phyloP scores from a whole-genome alignment of 306 rosid species.

The Lablab purpureus region DNA sequence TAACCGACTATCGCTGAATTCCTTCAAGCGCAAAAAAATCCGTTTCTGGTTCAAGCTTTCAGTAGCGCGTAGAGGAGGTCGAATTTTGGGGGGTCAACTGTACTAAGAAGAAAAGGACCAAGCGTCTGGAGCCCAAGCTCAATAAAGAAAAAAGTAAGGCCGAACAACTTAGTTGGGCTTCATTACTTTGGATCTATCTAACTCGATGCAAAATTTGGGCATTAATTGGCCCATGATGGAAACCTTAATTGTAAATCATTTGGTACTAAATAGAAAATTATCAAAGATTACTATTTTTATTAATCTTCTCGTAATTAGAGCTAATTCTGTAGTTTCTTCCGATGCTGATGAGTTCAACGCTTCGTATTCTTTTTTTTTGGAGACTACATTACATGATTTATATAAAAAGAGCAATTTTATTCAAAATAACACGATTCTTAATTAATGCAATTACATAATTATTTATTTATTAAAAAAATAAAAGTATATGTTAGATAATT shows the following conservation, averaged over 20 bases:
- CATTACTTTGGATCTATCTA: too few relatives aligned
- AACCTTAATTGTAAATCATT: background rate
- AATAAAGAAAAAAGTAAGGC: background rate
- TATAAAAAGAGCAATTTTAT: too few relatives aligned
- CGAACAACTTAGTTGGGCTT: background rate
- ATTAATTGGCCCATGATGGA: background rate
- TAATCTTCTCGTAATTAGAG: too few relatives aligned
- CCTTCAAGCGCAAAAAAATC: background rate
- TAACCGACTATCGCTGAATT: conserved; percentile 13
- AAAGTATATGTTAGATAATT: too few relatives aligned
- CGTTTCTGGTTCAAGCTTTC: conserved; percentile 11
- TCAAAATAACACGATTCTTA: too few relatives aligned
- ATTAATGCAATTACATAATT: too few relatives aligned
- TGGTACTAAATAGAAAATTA: background rate
- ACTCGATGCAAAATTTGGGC: background rate
- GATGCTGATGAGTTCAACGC: too few relatives aligned
- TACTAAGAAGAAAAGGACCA: background rate
- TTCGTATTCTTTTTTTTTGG: too few relatives aligned
- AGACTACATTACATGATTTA: too few relatives aligned
- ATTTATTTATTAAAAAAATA: too few relatives aligned
- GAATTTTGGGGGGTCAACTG: background rate
- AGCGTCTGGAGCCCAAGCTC: background rate
- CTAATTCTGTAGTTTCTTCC: too few relatives aligned
- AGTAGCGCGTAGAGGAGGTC: background rate
- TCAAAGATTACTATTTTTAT: background rate